phyloP scores from a whole-genome alignment of 352 stramenopile species.

The Globisporangium abappressorium region DNA sequence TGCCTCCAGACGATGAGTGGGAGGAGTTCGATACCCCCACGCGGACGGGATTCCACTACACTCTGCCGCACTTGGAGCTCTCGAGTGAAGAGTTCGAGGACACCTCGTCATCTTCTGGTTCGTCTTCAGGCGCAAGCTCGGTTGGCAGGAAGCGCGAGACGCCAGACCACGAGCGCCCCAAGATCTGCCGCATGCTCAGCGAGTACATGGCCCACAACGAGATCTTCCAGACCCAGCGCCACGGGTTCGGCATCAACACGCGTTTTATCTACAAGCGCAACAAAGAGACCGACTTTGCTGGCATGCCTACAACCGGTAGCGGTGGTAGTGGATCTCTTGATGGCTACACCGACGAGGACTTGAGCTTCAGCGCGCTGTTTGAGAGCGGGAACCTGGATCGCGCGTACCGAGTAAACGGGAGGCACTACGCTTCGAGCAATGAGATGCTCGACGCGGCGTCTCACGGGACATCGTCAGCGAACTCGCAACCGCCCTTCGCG shows the following conservation, averaged over 20 bases:
- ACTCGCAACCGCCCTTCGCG: conserved; percentile 33
- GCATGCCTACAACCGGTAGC: neutral
- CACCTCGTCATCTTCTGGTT: conserved; percentile 4
- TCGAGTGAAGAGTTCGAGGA: conserved; percentile 36
- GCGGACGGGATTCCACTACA: conserved; percentile 56
- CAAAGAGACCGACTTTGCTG: conserved; percentile 31
- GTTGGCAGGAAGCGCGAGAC: conserved; percentile 7
- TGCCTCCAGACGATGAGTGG: conserved; percentile 63
- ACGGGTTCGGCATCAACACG: conserved; percentile 56
- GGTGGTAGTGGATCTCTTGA: neutral
- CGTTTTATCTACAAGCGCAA: conserved; percentile 64
- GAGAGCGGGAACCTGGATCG: conserved; percentile 79
- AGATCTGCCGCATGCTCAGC: conserved; percentile 41
- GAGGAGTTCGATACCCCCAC: conserved; percentile 62
- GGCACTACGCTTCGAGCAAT: conserved; percentile 48
- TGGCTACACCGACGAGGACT: conserved; percentile 22
- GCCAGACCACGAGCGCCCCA: conserved; percentile 22
- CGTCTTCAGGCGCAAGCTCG: conserved; percentile 4
- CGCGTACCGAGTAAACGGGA: conserved; percentile 52
- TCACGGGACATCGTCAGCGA: neutral
- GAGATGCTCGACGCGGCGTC: conserved; percentile 26
- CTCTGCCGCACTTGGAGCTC: conserved; percentile 40
- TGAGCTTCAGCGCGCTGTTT: conserved; percentile 64
- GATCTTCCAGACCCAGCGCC: conserved; percentile 49
- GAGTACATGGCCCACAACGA: conserved; percentile 79